Evolutionary conservation across 192 early-diverging fungal genomes (phyloP).

Genomic region (Gaertneriomyces semiglobifer): DNA sequence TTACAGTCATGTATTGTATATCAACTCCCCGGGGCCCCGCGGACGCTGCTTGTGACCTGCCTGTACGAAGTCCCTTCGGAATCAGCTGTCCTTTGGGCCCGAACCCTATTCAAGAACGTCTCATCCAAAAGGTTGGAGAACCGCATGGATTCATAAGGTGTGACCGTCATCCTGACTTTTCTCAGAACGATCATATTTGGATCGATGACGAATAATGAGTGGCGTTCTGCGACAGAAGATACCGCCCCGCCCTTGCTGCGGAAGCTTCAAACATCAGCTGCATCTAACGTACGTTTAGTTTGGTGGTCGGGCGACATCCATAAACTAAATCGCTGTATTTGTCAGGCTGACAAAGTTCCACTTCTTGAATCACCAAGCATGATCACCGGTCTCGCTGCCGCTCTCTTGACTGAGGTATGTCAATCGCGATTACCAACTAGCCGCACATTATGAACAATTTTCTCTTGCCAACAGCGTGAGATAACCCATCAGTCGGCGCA

Average conservation of each 20-base stretch:
- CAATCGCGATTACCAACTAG: not conserved
- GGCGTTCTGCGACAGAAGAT: not conserved
- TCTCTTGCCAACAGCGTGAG: not conserved
- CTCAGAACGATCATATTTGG: constrained; percentile 1
- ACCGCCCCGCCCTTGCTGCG: not conserved
- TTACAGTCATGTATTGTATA: not conserved
- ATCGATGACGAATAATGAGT: not conserved
- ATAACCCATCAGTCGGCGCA: not conserved
- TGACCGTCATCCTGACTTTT: not conserved
- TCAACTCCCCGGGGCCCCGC: not conserved
- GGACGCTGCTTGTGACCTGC: constrained; percentile 1
- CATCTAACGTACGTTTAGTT: not conserved
- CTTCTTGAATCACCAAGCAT: constrained; percentile 2
- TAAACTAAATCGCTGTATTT: not conserved
- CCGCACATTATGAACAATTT: not conserved
- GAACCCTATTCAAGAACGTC: not conserved
- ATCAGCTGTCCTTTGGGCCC: not conserved
- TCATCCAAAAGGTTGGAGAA: not conserved
- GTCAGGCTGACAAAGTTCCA: not conserved
- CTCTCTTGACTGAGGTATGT: not conserved
- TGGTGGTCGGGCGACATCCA: not conserved
- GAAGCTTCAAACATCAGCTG: constrained; percentile 3
- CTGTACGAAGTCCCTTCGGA: not conserved
- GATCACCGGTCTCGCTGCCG: not conserved
- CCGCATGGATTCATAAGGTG: not conserved